Conservation (phyloP, 2,329 filamentous ascomycete species). For the Chaetomium sp. region DNA sequence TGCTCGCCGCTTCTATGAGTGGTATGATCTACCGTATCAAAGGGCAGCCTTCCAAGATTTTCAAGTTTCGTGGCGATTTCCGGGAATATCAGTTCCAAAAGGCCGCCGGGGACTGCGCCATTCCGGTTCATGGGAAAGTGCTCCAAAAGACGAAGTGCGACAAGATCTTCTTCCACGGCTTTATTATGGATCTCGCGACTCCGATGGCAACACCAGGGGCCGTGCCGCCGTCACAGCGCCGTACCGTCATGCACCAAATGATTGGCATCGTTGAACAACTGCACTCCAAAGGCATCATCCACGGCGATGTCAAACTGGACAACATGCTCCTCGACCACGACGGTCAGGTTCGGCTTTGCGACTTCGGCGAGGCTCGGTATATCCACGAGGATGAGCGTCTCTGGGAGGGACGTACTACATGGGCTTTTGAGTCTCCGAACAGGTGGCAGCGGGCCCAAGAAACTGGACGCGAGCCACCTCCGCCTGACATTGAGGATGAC, state of each 20-base stretch:
- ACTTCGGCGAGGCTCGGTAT: slow-evolving; percentile 4
- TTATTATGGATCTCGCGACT: background rate
- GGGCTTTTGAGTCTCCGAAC: slow-evolving; percentile 5
- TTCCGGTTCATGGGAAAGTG: background rate
- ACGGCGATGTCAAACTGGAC: slow-evolving; percentile 4
- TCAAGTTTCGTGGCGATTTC: background rate
- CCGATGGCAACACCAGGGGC: background rate
- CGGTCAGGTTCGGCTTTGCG: slow-evolving; percentile 1
- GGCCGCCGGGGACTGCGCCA: slow-evolving; percentile 5
- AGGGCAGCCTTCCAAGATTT: background rate
- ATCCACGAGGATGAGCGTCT: slow-evolving; percentile 1
- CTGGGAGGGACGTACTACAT: background rate
- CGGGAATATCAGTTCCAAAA: slow-evolving; percentile 4
- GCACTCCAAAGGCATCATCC: slow-evolving; percentile 1
- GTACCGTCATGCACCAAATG: slow-evolving; percentile 7
- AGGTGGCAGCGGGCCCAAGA: background rate
- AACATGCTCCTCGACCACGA: slow-evolving; percentile 5
- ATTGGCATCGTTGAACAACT: background rate
- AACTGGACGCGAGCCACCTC: background rate
- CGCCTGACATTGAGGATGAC: slow-evolving; percentile 5
- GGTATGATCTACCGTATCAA: slow-evolving; percentile 1
- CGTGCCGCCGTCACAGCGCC: background rate
- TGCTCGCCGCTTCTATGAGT: background rate
- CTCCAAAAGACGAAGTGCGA: no score
- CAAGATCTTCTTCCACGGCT: background rate